phyloP scores from a whole-genome alignment of 2,329 filamentous ascomycete genomes.

The Zymoseptoria pseudotritici region DNA sequence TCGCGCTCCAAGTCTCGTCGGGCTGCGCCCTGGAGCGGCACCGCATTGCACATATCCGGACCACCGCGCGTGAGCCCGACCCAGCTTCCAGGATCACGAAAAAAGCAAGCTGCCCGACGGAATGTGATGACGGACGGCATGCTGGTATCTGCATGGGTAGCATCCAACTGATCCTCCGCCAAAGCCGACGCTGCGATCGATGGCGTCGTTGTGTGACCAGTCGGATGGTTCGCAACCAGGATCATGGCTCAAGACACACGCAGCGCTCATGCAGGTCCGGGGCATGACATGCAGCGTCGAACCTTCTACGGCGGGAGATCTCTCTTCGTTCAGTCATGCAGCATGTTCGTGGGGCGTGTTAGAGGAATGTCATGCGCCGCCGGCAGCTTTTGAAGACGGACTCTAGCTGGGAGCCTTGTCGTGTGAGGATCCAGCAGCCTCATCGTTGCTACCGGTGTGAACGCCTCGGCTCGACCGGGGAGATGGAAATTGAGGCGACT shows the following conservation, averaged over 20 bases:
- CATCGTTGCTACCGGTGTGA: not conserved
- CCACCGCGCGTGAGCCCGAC: not conserved
- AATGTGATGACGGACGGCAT: not conserved
- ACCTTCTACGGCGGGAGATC: conserved; percentile 2
- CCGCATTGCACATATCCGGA: not conserved
- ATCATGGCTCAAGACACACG: conserved; percentile 9
- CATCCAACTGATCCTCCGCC: not conserved
- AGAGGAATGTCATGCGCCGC: not conserved
- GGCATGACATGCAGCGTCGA: conserved; percentile 1
- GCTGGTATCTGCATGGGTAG: not conserved
- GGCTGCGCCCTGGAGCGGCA: not conserved
- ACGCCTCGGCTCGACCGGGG: not conserved
- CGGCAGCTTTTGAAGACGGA: not conserved
- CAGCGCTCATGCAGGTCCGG: conserved; percentile 15
- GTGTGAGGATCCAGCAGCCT: not conserved
- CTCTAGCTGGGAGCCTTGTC: not conserved
- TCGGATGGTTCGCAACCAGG: conserved; percentile 13
- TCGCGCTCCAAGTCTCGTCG: not conserved
- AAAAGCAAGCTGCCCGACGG: not conserved
- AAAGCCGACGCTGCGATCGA: not conserved
- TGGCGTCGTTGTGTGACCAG: conserved; percentile 7
- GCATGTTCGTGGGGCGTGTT: conserved; percentile 5
- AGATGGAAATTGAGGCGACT: not conserved
- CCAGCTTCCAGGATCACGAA: not conserved
- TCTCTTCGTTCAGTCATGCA: conserved; percentile 6